Evolutionary conservation across 805 yeast species (phyloP).

Genomic region (Candida ponderosae): DNA sequence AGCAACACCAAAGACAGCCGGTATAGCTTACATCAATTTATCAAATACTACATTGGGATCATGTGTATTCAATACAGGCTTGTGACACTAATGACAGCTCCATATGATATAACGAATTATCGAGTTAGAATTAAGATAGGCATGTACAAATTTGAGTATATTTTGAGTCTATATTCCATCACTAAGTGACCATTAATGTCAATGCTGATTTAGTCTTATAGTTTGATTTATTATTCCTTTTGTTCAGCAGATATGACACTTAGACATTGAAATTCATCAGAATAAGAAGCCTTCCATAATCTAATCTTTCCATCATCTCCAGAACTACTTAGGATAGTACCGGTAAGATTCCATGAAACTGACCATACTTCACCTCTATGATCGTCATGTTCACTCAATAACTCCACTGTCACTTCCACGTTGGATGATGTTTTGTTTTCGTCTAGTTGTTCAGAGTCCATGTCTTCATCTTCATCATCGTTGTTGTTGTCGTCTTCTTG

Average conservation of each 20-base stretch:
- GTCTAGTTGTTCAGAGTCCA: conserved; percentile 16
- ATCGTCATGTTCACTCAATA: conserved; percentile 61
- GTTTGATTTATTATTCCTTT: conserved; percentile 3
- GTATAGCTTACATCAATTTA: too few relatives aligned
- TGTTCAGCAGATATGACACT: conserved; percentile 68
- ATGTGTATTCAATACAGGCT: too few relatives aligned
- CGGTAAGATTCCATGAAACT: conserved; percentile 91
- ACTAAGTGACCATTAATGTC: too few relatives aligned
- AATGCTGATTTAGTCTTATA: too few relatives aligned
- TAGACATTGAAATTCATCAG: conserved; percentile 85
- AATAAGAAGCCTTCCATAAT: conserved; percentile 84
- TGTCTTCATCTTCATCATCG: conserved; percentile 11
- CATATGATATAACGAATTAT: too few relatives aligned
- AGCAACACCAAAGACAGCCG: too few relatives aligned
- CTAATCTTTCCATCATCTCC: conserved; percentile 94
- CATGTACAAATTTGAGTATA: too few relatives aligned
- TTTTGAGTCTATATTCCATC: too few relatives aligned
- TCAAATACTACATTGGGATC: too few relatives aligned
- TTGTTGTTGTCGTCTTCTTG: conserved; percentile 15
- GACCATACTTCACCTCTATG: conserved; percentile 93
- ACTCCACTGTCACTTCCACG: conserved; percentile 38
- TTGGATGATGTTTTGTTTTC: neutral
- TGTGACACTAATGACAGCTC: too few relatives aligned
- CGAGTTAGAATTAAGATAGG: too few relatives aligned
- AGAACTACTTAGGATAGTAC: conserved; percentile 84